A percentile compares a stretch with the other conserved stretches of the same genome.
Conservation (phyloP, 768 basidiomycete genomes). For the Termitomyces sp. region DNA sequence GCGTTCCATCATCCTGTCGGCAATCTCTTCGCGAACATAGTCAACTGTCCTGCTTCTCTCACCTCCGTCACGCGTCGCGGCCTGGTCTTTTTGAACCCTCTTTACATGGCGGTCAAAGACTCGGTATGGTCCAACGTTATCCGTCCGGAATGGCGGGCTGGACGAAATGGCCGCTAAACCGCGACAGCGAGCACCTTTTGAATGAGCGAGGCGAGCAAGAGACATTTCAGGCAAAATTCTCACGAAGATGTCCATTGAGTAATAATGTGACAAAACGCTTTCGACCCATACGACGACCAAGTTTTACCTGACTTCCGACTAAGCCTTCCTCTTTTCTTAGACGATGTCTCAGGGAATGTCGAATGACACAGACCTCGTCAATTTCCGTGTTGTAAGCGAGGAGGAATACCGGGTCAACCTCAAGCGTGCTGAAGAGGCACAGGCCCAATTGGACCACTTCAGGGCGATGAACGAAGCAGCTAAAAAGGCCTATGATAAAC, state of each 20-base stretch:
- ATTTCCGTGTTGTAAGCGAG: conserved; percentile 13
- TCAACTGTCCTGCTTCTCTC: conserved; percentile 73
- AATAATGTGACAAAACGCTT: not conserved
- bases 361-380: conserved; percentile 1
- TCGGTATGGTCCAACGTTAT: conserved; percentile 59
- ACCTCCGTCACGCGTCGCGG: conserved; percentile 53
- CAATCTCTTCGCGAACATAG: conserved; percentile 87
- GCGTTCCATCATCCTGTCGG: conserved; percentile 86
- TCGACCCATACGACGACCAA: not conserved
- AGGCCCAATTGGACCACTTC: conserved; percentile 23
- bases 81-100: conserved; percentile 68
- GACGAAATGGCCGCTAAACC: conserved; percentile 45
- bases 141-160: conserved; percentile 32
- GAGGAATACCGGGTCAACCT: conserved; percentile 25
- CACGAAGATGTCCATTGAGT: conserved; percentile 4
- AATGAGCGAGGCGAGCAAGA: conserved; percentile 15
- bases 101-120: conserved; percentile 87
- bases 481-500: conserved; percentile 22
- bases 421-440: conserved; percentile 23
- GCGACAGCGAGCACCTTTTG: conserved; percentile 22
- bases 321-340: not conserved
- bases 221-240: conserved; percentile 16
- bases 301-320: not conserved
- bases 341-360: conserved; percentile 15
- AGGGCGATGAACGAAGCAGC: conserved; percentile 36